Base-by-base conservation (phyloP, 352 stramenopile species). In the Phytophthora multivora region DNA sequence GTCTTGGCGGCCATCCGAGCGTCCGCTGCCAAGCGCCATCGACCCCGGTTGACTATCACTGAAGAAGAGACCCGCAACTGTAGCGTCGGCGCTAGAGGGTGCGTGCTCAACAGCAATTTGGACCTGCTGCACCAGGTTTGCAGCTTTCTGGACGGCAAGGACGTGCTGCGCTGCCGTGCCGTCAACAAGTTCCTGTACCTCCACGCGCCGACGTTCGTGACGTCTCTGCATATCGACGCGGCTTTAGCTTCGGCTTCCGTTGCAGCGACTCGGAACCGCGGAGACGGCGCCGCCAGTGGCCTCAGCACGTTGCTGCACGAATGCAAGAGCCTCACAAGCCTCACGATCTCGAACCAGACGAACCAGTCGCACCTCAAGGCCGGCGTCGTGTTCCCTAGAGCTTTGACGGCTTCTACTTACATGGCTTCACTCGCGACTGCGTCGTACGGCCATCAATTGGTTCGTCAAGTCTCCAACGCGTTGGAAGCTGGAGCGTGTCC, bases 41-140 rank as follows among this genome's bases (percentile, higher is more conserved):
- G 36, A 21, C 48, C 51, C 2, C 49, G 23, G 8, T 61, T 79
- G 16, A 48, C 48, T 11, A 58, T 68, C 15, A 48, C 45, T 0
- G 61, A 75, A 28, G 36, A 70, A 1, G 54, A 69, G 23, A 54
- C 46, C 18, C 28, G 28, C 46, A 58, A 62, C 33, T 60, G 41
- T 42, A 61, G 56, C 19, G 38, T 59, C 16, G 54, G 45, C 1
- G 51, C 63, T 19, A 40, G 21, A 49, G 41, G 56, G 13, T 83
- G 71, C 28, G 72, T 86, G 9, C 61, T 87, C 2, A 75, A 79
- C 41, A 73, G 79, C 60, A 86, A 89, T 43, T 57, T 79, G 40
- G 75, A 91, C 46, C 46, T 91, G 4, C 35, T 91, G 25, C 60
- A 59, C 11, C 72, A 83, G n/a, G 70, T 89, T 12, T 89, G 80